Conservation (phyloP, 352 stramenopile species). For the Globisporangium radiosum region DNA sequence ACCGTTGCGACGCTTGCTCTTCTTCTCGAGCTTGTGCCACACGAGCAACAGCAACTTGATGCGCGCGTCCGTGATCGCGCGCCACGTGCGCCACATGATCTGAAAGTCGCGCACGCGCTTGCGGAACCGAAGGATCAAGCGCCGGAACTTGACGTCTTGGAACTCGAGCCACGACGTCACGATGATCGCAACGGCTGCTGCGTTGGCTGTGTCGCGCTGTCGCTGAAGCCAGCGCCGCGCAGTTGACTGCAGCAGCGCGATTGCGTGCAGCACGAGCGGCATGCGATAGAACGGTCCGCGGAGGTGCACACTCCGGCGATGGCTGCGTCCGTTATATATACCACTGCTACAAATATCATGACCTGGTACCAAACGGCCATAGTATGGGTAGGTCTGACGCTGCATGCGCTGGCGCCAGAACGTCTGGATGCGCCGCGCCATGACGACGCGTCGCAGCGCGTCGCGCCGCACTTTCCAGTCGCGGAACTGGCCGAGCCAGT, state of each 20-base stretch:
- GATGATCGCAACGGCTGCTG: conserved; percentile 35
- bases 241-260: conserved; percentile 29
- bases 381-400: conserved; percentile 18
- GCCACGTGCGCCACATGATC: conserved; percentile 63
- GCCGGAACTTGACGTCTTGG: conserved; percentile 78
- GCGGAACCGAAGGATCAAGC: conserved; percentile 68
- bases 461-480: conserved; percentile 34
- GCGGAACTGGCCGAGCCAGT: conserved; percentile 37
- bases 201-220: conserved; percentile 18
- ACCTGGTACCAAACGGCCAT: background rate
- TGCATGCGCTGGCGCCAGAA: conserved; percentile 40
- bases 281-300: conserved; percentile 43
- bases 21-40: conserved; percentile 60
- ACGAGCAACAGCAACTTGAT: conserved; percentile 65
- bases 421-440: conserved; percentile 46
- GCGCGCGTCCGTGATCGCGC: conserved; percentile 60
- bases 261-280: conserved; percentile 36
- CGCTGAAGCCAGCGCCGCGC: conserved; percentile 35
- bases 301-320: conserved; percentile 16
- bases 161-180: conserved; percentile 75
- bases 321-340: conserved; percentile 1
- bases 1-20: conserved; percentile 38
- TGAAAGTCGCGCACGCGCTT: conserved; percentile 74
- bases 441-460: conserved; percentile 27
- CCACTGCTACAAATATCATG: background rate